Conservation (phyloP, 1,284 basidiomycete species). For the Melanopsichium pennsylvanicum region DNA sequence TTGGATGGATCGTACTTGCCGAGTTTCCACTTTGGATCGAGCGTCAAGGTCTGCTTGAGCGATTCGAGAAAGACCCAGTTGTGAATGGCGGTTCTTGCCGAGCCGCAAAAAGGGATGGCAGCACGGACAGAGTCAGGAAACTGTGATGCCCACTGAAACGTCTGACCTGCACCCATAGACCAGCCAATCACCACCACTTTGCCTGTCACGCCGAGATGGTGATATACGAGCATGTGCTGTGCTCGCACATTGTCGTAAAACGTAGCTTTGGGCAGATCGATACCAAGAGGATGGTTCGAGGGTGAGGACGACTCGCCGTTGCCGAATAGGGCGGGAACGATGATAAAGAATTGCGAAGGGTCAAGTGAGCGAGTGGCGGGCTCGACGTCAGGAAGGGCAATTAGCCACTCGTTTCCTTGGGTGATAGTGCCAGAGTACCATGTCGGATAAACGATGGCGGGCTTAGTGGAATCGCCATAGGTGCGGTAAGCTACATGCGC, state of each 20-base stretch:
- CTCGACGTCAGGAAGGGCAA: constrained; percentile 12
- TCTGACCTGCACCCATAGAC: constrained; percentile 49
- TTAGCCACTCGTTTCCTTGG: constrained; percentile 48
- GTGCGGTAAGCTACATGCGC: constrained; percentile 55
- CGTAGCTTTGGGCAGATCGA: constrained; percentile 30
- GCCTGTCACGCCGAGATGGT: constrained; percentile 27
- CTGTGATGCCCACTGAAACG: constrained; percentile 51
- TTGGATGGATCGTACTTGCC: constrained; percentile 22
- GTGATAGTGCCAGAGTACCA: constrained; percentile 54
- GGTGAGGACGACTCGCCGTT: constrained; percentile 50
- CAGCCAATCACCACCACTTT: constrained; percentile 37
- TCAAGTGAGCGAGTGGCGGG: constrained; percentile 31
- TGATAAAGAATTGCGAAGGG: constrained; percentile 51
- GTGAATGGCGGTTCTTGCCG: constrained; percentile 44
- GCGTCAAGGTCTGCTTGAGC: constrained; percentile 20
- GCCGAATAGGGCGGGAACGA: constrained; percentile 55
- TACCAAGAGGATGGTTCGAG: constrained; percentile 36
- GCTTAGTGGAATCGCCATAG: constrained; percentile 34
- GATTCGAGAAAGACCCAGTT: constrained; percentile 51
- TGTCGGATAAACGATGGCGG: constrained; percentile 52
- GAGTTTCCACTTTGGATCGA: constrained; percentile 23
- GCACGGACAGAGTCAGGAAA: constrained; percentile 40
- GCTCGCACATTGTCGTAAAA: constrained; percentile 50
- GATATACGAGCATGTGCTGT: constrained; percentile 40
- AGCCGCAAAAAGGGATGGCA: constrained; percentile 49